phyloP scores from a whole-genome alignment of 108 stramenopile genomes.

The Tribonema minus region DNA sequence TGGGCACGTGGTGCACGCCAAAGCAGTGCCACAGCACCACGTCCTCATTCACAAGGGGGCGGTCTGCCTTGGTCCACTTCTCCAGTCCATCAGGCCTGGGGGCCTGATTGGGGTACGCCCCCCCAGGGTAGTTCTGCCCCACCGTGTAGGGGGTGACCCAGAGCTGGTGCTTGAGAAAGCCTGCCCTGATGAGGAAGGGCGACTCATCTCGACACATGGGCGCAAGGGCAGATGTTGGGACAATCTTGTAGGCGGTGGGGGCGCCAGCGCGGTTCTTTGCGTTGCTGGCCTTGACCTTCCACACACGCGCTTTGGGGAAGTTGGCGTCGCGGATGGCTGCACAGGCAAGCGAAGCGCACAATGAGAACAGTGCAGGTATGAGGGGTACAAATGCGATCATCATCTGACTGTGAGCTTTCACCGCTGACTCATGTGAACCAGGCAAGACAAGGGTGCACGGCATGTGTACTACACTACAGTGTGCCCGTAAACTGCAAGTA shows the following conservation, averaged over 20 bases:
- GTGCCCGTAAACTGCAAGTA: no score
- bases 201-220: not conserved
- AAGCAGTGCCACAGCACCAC: slow-evolving; percentile 42
- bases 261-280: not conserved
- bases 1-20: slow-evolving; percentile 23
- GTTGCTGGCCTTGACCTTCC: not conserved
- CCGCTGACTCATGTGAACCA: no score
- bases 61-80: not conserved
- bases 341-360: no score
- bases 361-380: no score
- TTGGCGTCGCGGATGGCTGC: not conserved
- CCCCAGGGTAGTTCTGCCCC: slow-evolving; percentile 18
- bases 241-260: slow-evolving; percentile 53
- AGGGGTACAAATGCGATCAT: no score
- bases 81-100: not conserved
- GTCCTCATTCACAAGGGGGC: slow-evolving; percentile 22
- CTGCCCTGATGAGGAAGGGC: not conserved
- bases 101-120: slow-evolving; percentile 29
- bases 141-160: slow-evolving; percentile 22
- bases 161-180: slow-evolving; percentile 52
- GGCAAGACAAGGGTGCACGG: no score
- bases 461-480: no score
- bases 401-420: no score
- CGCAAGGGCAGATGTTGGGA: slow-evolving; percentile 32
- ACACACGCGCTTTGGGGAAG: not conserved